Evolutionary conservation across 2,329 filamentous ascomycete genomes (phyloP).

Genomic region (Ophiostoma sp.): DNA sequence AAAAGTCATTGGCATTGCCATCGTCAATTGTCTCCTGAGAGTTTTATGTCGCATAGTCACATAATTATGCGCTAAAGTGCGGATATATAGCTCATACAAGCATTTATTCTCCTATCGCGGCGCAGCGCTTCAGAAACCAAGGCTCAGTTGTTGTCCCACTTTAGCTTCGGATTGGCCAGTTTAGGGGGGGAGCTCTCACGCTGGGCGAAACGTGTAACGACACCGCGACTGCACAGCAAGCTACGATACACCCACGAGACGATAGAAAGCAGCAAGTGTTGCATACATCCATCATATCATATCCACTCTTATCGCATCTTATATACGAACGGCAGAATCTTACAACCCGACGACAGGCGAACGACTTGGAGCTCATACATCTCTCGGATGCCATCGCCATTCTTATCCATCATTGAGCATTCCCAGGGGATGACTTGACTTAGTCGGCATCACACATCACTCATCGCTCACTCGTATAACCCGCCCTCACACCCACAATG

Average conservation of each 20-base stretch:
- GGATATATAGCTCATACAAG: background rate
- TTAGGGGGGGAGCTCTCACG: constrained; percentile 4
- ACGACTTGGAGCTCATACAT: background rate
- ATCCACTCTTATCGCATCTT: background rate
- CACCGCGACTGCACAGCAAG: background rate
- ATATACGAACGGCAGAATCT: background rate
- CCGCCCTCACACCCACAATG: constrained; percentile 47
- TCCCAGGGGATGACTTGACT: background rate
- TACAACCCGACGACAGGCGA: background rate
- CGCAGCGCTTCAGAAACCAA: background rate
- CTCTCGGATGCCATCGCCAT: background rate
- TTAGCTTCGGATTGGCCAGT: background rate
- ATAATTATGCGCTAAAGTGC: background rate
- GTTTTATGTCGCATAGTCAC: background rate
- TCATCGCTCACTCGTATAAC: background rate
- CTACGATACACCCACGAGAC: background rate
- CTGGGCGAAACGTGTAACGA: constrained; percentile 10
- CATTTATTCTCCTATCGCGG: background rate
- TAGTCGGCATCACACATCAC: background rate
- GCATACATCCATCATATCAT: background rate
- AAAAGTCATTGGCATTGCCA: too few species aligned
- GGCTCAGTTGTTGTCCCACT: background rate
- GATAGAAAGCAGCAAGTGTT: background rate
- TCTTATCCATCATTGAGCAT: background rate
- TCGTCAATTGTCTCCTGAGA: background rate